Conservation (phyloP, 139 green algal species). For the Tetradesmus lagerheimii region DNA sequence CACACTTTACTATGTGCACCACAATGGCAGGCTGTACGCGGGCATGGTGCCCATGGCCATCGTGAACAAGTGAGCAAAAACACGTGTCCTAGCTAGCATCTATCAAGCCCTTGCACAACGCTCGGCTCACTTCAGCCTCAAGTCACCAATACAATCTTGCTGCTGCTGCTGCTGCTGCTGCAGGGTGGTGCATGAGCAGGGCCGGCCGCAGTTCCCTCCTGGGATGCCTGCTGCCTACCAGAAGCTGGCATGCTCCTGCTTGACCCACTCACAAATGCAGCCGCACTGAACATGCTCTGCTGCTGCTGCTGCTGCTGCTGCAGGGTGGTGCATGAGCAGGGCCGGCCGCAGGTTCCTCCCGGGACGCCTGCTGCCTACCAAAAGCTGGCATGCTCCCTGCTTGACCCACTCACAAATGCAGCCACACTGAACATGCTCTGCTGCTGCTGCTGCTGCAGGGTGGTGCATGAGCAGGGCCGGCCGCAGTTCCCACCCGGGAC, state of each 20-base stretch:
- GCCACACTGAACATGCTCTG: too few species aligned
- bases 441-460: slow-evolving; percentile 5
- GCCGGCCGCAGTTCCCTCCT: slow-evolving; percentile 11
- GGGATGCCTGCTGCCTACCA: not conserved
- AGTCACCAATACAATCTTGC: not conserved
- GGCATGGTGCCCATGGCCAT: not conserved
- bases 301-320: not conserved
- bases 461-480: slow-evolving; percentile 1
- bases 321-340: slow-evolving; percentile 17
- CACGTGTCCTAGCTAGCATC: too few species aligned
- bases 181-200: slow-evolving; percentile 26
- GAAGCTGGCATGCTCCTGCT: not conserved
- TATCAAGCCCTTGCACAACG: too few species aligned
- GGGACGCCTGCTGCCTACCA: not conserved
- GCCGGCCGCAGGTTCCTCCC: slow-evolving; percentile 11
- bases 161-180: not conserved
- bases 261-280: too few species aligned
- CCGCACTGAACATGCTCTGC: not conserved
- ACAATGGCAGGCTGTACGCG: too few species aligned
- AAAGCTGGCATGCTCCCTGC: not conserved
- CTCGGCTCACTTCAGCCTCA: too few species aligned
- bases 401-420: too few species aligned
- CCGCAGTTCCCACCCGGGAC: slow-evolving; percentile 27
- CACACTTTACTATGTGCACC: too few species aligned
- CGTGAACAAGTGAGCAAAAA: slow-evolving; percentile 6